Evolutionary conservation across 176 grass and related monocot species (phyloP).

Genomic region (Elaeis guineensis): DNA sequence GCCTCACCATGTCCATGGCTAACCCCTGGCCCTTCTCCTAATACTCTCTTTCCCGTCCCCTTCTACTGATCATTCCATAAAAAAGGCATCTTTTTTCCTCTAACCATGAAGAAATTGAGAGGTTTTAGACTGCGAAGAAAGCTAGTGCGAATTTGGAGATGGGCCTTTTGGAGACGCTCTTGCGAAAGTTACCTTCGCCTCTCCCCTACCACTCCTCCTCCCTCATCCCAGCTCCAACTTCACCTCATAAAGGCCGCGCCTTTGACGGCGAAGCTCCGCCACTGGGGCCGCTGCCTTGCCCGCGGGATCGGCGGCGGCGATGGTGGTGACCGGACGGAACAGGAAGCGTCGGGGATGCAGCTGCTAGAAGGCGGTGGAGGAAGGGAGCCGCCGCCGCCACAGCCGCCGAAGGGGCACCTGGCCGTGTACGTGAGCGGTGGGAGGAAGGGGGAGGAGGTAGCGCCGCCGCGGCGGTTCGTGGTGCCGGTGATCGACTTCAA

Average conservation of each 20-base stretch:
- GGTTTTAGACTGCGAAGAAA: slow-evolving; percentile 73
- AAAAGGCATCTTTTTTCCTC: too few relatives aligned
- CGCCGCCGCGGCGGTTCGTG: slow-evolving; percentile 39
- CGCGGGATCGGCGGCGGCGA: slow-evolving; percentile 21
- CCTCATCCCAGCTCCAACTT: not conserved
- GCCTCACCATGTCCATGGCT: too few relatives aligned
- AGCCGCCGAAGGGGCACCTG: slow-evolving; percentile 77
- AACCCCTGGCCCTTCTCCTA: too few relatives aligned
- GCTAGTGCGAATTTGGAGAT: slow-evolving; percentile 35
- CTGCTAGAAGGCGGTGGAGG: not conserved
- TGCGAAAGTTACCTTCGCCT: slow-evolving; percentile 13
- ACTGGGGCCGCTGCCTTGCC: slow-evolving; percentile 43
- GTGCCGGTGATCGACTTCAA: slow-evolving; percentile 92
- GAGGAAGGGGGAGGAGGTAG: slow-evolving; percentile 9
- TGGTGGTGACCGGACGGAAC: not conserved
- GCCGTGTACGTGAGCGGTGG: slow-evolving; percentile 70
- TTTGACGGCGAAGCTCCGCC: slow-evolving; percentile 32
- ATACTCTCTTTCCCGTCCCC: too few relatives aligned
- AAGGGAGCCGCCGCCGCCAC: too few relatives aligned
- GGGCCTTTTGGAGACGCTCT: slow-evolving; percentile 28
- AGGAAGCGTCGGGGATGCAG: not conserved
- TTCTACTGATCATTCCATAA: too few relatives aligned
- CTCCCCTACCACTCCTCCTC: not conserved
- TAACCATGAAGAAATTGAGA: slow-evolving; percentile 37
- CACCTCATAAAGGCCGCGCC: not conserved